These are phyloP conservation scores for Lachancea sp. DNA, from an alignment of 805 yeast genomes.

Conservation along the genomic window DNA sequence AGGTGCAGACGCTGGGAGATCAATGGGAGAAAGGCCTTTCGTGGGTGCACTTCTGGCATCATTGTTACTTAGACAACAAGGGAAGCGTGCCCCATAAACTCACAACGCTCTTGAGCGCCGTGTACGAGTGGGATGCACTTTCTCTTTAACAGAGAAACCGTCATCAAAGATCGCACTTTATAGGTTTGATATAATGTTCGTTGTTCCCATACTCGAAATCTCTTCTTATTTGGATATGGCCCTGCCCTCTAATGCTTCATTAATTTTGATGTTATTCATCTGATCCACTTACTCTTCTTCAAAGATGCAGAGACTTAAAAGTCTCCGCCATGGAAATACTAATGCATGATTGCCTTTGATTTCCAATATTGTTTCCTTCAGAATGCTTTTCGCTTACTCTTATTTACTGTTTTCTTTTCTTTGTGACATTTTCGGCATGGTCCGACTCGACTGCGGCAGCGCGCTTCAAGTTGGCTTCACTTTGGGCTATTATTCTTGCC, in stretches of 20 bases:
- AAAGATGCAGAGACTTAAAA: no score
- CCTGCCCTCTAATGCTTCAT: not conserved
- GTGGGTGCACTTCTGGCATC: constrained; percentile 14
- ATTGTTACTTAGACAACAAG: constrained; percentile 12
- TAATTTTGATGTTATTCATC: not conserved
- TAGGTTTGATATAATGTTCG: no score
- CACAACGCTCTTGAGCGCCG: not conserved
- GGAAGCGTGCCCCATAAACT: constrained; percentile 6
- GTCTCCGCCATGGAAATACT: no score
- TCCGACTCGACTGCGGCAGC: constrained; percentile 10
- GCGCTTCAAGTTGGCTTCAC: constrained; percentile 15
- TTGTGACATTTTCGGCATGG: constrained; percentile 9
- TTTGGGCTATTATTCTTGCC: constrained; percentile 19
- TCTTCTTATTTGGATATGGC: no score
- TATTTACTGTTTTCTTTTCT: constrained; percentile 17
- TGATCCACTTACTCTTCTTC: no score
- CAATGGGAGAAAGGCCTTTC: constrained; percentile 13
- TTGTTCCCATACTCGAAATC: no score
- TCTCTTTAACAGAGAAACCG: no score
- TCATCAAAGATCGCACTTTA: no score
- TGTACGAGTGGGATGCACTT: not conserved
- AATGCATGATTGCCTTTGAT: no score
- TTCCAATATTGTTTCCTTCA: not conserved
- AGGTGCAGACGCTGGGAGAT: constrained; percentile 6
- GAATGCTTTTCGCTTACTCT: not conserved